Evolutionary conservation across 208 protist species (phyloP).

Genomic region (Wallacemonas sp.): DNA sequence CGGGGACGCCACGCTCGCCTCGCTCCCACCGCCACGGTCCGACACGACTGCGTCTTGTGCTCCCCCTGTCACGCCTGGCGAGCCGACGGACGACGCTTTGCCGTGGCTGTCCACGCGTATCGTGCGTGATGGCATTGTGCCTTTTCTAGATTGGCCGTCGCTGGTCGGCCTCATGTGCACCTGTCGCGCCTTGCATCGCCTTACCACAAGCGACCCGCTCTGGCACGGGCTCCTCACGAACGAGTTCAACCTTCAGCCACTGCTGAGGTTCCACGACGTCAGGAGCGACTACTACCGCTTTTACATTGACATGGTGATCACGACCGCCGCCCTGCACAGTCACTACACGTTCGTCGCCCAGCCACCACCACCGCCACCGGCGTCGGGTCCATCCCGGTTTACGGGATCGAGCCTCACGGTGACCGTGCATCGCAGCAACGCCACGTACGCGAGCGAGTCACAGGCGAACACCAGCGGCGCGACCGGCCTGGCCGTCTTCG

Average conservation of each 20-base stretch:
- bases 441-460: constrained; percentile 5
- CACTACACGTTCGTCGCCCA: constrained; percentile 54
- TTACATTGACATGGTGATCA: constrained; percentile 66
- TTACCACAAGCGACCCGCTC: constrained; percentile 39
- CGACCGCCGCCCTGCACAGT: constrained; percentile 59
- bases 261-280: constrained; percentile 31
- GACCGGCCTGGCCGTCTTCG: background rate
- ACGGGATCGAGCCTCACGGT: too few species aligned
- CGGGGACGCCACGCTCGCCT: too few species aligned
- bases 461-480: constrained; percentile 10
- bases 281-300: constrained; percentile 49
- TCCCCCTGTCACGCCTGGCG: background rate
- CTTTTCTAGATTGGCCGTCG: constrained; percentile 38
- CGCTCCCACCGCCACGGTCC: too few species aligned
- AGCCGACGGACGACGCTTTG: background rate
- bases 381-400: too few species aligned
- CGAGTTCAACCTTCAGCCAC: constrained; percentile 41
- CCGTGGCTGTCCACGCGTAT: background rate
- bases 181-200: constrained; percentile 21
- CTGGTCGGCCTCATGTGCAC: constrained; percentile 48
- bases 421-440: background rate
- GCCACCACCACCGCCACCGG: background rate
- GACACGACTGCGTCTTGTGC: too few species aligned
- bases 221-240: constrained; percentile 40
- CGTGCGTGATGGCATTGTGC: constrained; percentile 21